Conservation (phyloP, 2,329 filamentous ascomycete genomes). For the Xylaria sp. region DNA sequence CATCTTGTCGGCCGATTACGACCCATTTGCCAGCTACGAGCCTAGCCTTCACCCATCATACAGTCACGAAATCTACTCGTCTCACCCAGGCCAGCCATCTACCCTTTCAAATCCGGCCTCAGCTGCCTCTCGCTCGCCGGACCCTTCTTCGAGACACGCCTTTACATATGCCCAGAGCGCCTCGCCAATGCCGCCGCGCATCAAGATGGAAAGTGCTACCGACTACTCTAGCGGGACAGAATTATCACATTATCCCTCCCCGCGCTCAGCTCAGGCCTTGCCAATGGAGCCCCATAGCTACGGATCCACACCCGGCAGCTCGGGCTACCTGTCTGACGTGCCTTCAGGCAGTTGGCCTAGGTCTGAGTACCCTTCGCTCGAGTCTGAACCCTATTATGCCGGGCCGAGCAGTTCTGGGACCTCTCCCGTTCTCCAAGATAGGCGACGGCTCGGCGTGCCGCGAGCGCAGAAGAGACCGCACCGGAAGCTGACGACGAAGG, state of each 20-base stretch:
- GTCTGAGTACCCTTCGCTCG: slow-evolving; percentile 41
- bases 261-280: slow-evolving; percentile 43
- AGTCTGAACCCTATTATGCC: slow-evolving; percentile 40
- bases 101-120: slow-evolving; percentile 33
- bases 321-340: slow-evolving; percentile 44
- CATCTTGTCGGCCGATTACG: slow-evolving; percentile 54
- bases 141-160: slow-evolving; percentile 36
- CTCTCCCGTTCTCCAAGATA: slow-evolving; percentile 31
- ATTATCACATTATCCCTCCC: slow-evolving; percentile 46
- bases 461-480: slow-evolving; percentile 42
- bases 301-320: slow-evolving; percentile 34
- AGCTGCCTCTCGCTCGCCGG: slow-evolving; percentile 37
- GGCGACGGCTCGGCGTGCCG: slow-evolving; percentile 35
- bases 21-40: slow-evolving; percentile 53
- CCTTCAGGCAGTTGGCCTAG: slow-evolving; percentile 43
- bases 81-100: slow-evolving; percentile 41
- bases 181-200: slow-evolving; percentile 40
- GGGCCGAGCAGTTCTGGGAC: slow-evolving; percentile 27
- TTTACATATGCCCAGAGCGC: slow-evolving; percentile 38
- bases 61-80: slow-evolving; percentile 50
- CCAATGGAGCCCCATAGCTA: slow-evolving; percentile 33
- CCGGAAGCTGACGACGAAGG: slow-evolving; percentile 63
- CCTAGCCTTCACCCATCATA: slow-evolving; percentile 46
- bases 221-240: slow-evolving; percentile 44
- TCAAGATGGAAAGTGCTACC: slow-evolving; percentile 43